Base-by-base conservation (phyloP, 306 rosid species). In the Rosa lucieae region DNA sequence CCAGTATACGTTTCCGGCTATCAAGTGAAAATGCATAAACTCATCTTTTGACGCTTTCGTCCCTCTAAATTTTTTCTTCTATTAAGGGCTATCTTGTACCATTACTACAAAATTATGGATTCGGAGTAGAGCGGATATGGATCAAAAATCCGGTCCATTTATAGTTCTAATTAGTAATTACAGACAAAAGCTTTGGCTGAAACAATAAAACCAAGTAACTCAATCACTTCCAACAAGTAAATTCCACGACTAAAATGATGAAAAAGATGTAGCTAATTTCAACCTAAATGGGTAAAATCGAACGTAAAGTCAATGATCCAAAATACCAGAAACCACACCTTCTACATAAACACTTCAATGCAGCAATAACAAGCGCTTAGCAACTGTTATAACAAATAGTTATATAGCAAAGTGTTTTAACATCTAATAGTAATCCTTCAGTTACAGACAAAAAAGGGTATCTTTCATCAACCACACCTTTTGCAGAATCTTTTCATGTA, bases 341-440 rank as follows among this genome's bases (percentile, higher is more conserved):
- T 4, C 43, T 67, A 42, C 70, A 15, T 5, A 17, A 35, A 65
- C 21, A 32, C 44, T 35, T 32, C 5, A 14, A 65, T 65, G 70
- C 42, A 10, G 37, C 49, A 67, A 40, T 6, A 79, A 35, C 67
- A 78, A 78, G 75, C 84, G 37, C 73, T 58, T 46, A 12, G 14
- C 47, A 82, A n/a, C 44, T 14, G 66, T 40, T 8, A 4, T 44
- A 51, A 44, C 48, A 78, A 61, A 21, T 78, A 72, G 55, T 52
- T 65, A 74, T 29, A n/a, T 47, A 79, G 61, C 77, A 39, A 49
- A 63, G 58, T 46, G 21, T 55, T 73, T 73, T 8, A 48, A 83
- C 74, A 77, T 62, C 20, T 63, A 23, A 78, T 47, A 26, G 29
- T 56, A 32, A 62, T n/a, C 48, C 63, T 79, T 67, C 80, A 74